Conservation (phyloP, 345 rosid genomes). For the Ceriops tagal region DNA sequence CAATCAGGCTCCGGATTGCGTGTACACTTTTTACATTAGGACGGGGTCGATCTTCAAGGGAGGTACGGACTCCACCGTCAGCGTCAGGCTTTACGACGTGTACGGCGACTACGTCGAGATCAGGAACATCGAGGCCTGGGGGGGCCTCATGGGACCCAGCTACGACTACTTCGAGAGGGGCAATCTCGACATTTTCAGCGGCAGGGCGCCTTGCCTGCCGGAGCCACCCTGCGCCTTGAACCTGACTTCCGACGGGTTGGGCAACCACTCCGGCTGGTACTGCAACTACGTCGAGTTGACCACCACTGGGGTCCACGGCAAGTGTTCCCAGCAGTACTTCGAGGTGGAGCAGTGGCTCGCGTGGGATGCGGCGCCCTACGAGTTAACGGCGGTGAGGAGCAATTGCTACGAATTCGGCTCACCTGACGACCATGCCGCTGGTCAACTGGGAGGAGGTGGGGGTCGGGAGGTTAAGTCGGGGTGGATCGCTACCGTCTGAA, state of each 20-base stretch:
- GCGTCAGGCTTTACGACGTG: slow-evolving; percentile 45
- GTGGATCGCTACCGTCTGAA: too few species aligned
- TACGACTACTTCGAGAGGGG: slow-evolving; percentile 89
- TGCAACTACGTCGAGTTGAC: slow-evolving; percentile 79
- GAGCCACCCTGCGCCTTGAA: slow-evolving; percentile 60
- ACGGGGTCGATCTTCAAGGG: slow-evolving; percentile 80
- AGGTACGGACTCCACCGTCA: slow-evolving; percentile 70
- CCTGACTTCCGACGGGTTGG: slow-evolving; percentile 75
- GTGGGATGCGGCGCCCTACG: slow-evolving; percentile 51
- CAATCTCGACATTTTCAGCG: slow-evolving; percentile 82
- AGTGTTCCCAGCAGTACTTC: slow-evolving; percentile 54
- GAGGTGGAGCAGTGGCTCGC: slow-evolving; percentile 94
- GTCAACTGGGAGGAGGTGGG: too few species aligned
- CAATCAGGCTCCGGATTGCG: slow-evolving; percentile 44
- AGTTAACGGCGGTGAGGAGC: slow-evolving; percentile 52
- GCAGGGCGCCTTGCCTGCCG: slow-evolving; percentile 54
- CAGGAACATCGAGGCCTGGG: slow-evolving; percentile 61
- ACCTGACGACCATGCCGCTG: too few species aligned
- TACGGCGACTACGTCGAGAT: slow-evolving; percentile 43
- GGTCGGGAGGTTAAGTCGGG: too few species aligned
- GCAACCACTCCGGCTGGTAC: slow-evolving; percentile 81
- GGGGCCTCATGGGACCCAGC: slow-evolving; percentile 71
- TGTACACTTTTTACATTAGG: slow-evolving; percentile 57
- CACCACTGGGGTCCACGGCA: slow-evolving; percentile 49
- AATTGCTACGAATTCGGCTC: slow-evolving; percentile 23